These are phyloP conservation scores for Coelastrella sp. DNA, from an alignment of 139 green algal genomes.

Conservation along the genomic window DNA sequence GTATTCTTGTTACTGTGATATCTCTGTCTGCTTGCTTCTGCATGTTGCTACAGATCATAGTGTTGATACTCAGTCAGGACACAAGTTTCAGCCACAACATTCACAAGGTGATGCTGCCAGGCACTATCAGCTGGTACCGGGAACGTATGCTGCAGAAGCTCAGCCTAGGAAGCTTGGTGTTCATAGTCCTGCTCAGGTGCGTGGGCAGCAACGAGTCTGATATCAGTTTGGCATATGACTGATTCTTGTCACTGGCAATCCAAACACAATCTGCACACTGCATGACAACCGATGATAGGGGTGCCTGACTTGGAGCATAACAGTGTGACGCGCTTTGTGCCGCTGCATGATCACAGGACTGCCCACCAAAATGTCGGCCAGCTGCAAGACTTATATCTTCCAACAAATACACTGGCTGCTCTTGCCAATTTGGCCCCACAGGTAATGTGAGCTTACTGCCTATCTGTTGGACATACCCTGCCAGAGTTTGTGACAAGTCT, in stretches of 20 bases:
- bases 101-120: slow-evolving; percentile 64
- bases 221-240: too few relatives aligned
- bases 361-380: slow-evolving; percentile 77
- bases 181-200: slow-evolving; percentile 80
- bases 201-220: too few relatives aligned
- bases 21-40: slow-evolving; percentile 55
- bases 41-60: slow-evolving; percentile 87
- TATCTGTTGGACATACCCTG: not conserved
- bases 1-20: too few relatives aligned
- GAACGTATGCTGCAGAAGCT: slow-evolving; percentile 73
- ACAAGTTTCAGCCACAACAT: slow-evolving; percentile 79
- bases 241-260: too few relatives aligned
- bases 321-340: too few relatives aligned
- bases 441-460: slow-evolving; percentile 46
- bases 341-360: too few relatives aligned
- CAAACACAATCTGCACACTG: too few relatives aligned
- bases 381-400: slow-evolving; percentile 85
- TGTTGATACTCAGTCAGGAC: slow-evolving; percentile 92
- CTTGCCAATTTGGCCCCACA: slow-evolving; percentile 89
- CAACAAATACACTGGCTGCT: slow-evolving; percentile 91
- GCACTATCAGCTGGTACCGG: slow-evolving; percentile 73
- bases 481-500: not conserved
- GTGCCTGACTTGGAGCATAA: too few relatives aligned
- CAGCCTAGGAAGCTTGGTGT: slow-evolving; percentile 81
- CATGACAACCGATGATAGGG: too few relatives aligned